Evolutionary conservation across 2,329 filamentous ascomycete genomes (phyloP), one percentile per base, ranked within the genome.

Genomic region (Tolypocladium pustulatum): DNA sequence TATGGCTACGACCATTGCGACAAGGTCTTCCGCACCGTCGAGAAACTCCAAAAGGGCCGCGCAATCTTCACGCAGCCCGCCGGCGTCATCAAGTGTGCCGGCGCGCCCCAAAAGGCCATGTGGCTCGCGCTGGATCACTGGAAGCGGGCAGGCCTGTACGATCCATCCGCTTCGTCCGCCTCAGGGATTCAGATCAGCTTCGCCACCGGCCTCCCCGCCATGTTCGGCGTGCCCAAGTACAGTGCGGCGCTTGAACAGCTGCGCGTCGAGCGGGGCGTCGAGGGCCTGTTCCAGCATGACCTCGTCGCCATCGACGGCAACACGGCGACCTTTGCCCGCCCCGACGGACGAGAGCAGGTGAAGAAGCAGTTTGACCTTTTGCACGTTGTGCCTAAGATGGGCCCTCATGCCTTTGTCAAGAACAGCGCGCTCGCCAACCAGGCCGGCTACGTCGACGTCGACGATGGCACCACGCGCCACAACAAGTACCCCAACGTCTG

Each of bases 191-290:
- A 78, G 27, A 79, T 84, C 60, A 75, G 68, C 62, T 85, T 83
- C 60, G 81, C 81, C 6, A 84, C 82, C 0, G 81, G 76, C 0
- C 71, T 82, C 3, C 79, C 80, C 0, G 70, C 69, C 57, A 85
- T 85, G 82, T 85, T 85, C 58, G 82, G 78, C 52, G 81, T 85
- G 41, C 78, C 81, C 60, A 85, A 85, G 71, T 85, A 85, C 67
- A 80, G 74, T 65, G 76, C 75, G 34, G 74, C 72, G 56, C 75
- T 85, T 1, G 80, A 85, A 60, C 69, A 77, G 62, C 69, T 85
- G 65, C 77, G 82, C 3, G 65, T 76, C 66, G 76, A 83, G 66
- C 70, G 81, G 12, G 77, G 76, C 3, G 82, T 85, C 2, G 82
- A 84, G 66, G 82, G 78, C 0, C 71, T 84, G 20, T 85, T 85